Evolutionary conservation across 176 grass and related monocot species (phyloP).

Genomic region (Cocos nucifera): DNA sequence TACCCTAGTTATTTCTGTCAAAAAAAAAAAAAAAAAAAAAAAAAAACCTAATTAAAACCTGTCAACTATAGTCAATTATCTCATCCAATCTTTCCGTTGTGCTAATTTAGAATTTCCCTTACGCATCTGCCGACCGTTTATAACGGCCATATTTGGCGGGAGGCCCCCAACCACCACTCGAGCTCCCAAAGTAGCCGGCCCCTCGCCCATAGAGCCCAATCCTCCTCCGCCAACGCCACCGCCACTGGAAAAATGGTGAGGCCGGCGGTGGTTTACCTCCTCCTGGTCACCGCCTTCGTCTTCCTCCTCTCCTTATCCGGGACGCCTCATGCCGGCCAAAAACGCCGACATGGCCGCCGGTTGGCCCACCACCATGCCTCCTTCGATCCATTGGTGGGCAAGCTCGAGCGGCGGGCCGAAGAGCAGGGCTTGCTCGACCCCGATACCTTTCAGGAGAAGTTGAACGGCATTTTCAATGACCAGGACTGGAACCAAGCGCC

Average conservation of each 20-base stretch:
- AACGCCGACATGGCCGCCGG: background rate
- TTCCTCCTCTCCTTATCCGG: conserved; percentile 20
- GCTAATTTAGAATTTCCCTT: no score
- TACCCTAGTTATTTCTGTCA: no score
- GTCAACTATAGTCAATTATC: no score
- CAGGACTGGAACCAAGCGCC: background rate
- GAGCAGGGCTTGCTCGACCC: conserved; percentile 18
- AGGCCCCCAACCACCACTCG: no score
- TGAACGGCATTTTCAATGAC: background rate
- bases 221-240: background rate
- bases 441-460: conserved; percentile 10
- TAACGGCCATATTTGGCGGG: no score
- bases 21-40: no score
- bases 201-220: background rate
- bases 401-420: conserved; percentile 21
- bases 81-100: no score
- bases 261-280: conserved; percentile 16
- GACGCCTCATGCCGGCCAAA: background rate
- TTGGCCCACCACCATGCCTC: background rate
- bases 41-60: no score
- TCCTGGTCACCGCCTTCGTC: conserved; percentile 7
- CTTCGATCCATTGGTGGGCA: conserved; percentile 18
- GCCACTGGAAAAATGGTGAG: conserved; percentile 5
- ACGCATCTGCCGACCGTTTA: no score
- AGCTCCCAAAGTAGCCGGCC: no score